Evolutionary conservation across 306 rosid species (phyloP).

Genomic region (Lotus japonicus): DNA sequence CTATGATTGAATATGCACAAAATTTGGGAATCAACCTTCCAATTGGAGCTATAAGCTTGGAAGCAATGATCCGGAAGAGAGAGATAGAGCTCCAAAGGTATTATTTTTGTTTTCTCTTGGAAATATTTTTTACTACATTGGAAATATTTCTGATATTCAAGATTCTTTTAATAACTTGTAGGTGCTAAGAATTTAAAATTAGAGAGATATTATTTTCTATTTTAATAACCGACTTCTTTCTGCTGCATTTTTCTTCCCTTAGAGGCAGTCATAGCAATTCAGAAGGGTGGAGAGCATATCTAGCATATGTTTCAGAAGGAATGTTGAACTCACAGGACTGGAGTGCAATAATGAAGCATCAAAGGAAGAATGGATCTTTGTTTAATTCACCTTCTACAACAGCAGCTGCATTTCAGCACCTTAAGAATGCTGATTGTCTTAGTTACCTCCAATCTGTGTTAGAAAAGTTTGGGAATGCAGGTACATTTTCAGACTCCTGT

Average conservation of each 20-base stretch:
- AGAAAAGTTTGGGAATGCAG: constrained; percentile 63
- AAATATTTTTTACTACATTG: not conserved
- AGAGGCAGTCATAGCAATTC: constrained; percentile 46
- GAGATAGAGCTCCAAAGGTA: constrained; percentile 58
- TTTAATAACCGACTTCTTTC: not conserved
- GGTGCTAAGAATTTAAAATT: not conserved
- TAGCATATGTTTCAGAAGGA: constrained; percentile 77
- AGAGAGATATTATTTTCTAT: not conserved
- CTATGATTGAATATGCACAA: constrained; percentile 51
- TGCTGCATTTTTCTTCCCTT: not conserved
- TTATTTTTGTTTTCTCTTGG: constrained; percentile 3
- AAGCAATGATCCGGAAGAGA: constrained; percentile 45
- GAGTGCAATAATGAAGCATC: constrained; percentile 60
- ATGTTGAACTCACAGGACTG: constrained; percentile 45
- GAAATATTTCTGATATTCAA: not conserved
- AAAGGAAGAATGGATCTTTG: constrained; percentile 78
- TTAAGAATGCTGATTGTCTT: constrained; percentile 59
- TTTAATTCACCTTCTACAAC: constrained; percentile 83
- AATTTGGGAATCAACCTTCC: constrained; percentile 47
- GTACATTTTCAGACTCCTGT: constrained; percentile 22
- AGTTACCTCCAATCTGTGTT: constrained; percentile 46
- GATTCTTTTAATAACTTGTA: not conserved
- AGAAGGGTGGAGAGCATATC: constrained; percentile 65
- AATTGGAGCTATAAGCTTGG: constrained; percentile 32
- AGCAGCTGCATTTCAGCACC: constrained; percentile 55